These are phyloP conservation scores for Coniochaeta sp. DNA, from an alignment of 2,329 filamentous ascomycete species.

Conservation along the genomic window DNA sequence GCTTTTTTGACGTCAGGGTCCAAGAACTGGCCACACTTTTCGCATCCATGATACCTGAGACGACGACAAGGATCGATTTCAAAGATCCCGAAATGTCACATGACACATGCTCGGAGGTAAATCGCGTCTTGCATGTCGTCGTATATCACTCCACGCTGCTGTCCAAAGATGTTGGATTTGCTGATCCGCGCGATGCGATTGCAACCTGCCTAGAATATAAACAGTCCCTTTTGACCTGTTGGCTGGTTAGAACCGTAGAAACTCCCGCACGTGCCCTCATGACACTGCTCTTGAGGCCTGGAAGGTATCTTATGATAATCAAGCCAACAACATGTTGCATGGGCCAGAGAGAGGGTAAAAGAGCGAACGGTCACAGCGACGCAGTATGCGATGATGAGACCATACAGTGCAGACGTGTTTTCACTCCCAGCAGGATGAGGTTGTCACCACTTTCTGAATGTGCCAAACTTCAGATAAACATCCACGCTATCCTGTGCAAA, in stretches of 20 bases:
- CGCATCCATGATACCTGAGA: background rate
- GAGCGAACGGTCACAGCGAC: too few relatives aligned
- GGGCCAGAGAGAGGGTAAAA: too few relatives aligned
- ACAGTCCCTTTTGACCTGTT: background rate
- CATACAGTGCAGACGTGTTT: too few relatives aligned
- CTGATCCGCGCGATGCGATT: background rate
- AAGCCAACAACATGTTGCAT: too few relatives aligned
- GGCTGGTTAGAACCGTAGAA: background rate
- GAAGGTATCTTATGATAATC: too few relatives aligned
- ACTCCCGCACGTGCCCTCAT: background rate
- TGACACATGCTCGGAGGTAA: background rate
- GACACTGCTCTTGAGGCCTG: background rate
- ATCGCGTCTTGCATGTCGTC: background rate
- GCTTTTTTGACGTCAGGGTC: conserved; percentile 2
- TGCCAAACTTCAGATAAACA: too few relatives aligned
- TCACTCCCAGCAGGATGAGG: too few relatives aligned
- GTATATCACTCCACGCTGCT: background rate
- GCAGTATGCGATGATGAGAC: too few relatives aligned
- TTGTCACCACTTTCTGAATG: too few relatives aligned
- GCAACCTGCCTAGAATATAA: background rate
- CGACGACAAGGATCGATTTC: background rate
- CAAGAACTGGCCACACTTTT: background rate
- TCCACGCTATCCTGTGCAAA: too few relatives aligned
- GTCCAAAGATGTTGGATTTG: background rate
- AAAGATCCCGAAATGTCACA: background rate